Base-by-base conservation (phyloP, 495 filamentous ascomycete genomes). In the Corynascus novoguineensis region DNA sequence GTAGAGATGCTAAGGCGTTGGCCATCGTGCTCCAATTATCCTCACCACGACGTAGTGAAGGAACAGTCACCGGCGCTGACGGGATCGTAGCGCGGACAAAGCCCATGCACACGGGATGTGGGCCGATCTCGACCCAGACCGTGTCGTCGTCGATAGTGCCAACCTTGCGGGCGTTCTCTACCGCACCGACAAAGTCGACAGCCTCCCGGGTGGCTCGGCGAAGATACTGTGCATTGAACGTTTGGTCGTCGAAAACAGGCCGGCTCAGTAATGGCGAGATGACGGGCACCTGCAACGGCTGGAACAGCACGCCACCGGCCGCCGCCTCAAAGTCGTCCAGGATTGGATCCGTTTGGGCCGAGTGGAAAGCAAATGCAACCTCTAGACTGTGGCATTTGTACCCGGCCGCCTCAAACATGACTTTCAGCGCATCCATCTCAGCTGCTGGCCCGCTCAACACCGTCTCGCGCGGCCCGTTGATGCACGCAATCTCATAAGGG, bases 291-390 rank as follows among this genome's bases (percentile, higher is more conserved):
- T 69, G 70, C 6, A 84, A 83, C n/a, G 75, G 60, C 21, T 80
- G 69, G 71, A 88, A 92, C 19, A 62, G 73, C n/a, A 91, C 77
- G 5, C 77, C 72, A 29, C 68, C 69, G 3, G 84, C 84, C 32
- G 83, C 62, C 2, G 72, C 68, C 53, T 86, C 82, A 41, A 91
- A 87, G 0, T 78, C 75, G 7, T 83, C 79, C 4, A 91, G 70
- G 22, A 93, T 87, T n/a, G 86, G 78, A 17, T 92, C 86, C 24
- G 90, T 82, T 61, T 92, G 89, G 0, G 81, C 76, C 5, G 89
- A 87, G 68, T 95, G 89, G 77, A 91, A 93, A 12, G 88, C 89
- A 55, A 84, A 92, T 31, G 85, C 86, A 12, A 91, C 82, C 37
- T 84, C 81, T 4, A 93, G 77, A 57, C 81, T 82, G 1, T 79